Evolutionary conservation across 2,329 filamentous ascomycete genomes (phyloP).

Genomic region (Ascosphaera apis): DNA sequence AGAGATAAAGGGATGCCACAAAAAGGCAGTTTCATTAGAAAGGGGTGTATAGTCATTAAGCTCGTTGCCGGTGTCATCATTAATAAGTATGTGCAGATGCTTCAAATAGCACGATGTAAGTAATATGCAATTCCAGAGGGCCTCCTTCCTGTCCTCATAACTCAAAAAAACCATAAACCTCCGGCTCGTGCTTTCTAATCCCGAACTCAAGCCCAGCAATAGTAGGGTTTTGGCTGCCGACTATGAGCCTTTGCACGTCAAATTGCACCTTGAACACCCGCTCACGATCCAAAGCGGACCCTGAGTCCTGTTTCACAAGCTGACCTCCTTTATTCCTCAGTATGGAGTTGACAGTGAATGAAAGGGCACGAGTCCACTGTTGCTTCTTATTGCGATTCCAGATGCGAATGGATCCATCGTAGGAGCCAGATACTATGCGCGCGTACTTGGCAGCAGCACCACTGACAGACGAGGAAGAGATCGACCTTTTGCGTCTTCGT

Average conservation of each 20-base stretch:
- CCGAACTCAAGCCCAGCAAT: conserved; percentile 99
- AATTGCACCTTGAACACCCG: conserved; percentile 94
- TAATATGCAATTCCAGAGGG: too few species aligned
- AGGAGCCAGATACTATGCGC: conserved; percentile 90
- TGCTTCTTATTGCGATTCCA: conserved; percentile 76
- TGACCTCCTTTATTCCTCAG: neutral
- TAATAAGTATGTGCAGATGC: too few species aligned
- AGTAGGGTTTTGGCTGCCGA: conserved; percentile 71
- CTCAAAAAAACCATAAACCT: too few species aligned
- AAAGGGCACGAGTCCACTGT: conserved; percentile 33
- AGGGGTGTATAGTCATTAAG: too few species aligned
- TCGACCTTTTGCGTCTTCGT: too few species aligned
- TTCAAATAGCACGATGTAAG: too few species aligned
- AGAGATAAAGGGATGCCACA: too few species aligned
- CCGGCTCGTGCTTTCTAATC: conserved; percentile 26
- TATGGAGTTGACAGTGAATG: neutral
- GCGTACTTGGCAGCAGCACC: conserved; percentile 75
- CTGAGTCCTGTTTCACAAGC: neutral
- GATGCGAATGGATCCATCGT: conserved; percentile 86
- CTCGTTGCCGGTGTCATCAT: too few species aligned
- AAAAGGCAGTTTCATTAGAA: too few species aligned
- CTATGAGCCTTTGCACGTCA: conserved; percentile 77
- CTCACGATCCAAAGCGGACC: neutral
- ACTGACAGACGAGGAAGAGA: too few species aligned
- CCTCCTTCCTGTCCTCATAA: too few species aligned